Base-by-base conservation (phyloP, 2,329 filamentous ascomycete genomes). In the Colletotrichum liaoningense region DNA sequence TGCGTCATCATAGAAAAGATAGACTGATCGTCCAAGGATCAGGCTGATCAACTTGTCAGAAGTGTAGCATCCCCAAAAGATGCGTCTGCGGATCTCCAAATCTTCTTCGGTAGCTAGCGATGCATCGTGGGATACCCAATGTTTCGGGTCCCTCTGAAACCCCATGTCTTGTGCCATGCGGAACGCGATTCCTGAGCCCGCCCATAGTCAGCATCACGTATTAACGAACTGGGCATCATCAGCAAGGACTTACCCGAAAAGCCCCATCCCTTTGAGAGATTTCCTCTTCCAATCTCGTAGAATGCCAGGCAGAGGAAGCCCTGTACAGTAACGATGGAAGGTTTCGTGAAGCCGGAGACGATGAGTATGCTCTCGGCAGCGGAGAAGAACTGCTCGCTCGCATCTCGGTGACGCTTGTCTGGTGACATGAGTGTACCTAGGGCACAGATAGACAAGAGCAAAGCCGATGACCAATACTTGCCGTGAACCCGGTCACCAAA, bases 11-110 rank as follows among this genome's bases (percentile, higher is more conserved):
- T 73, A 68, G 7, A 63, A 62, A 7, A 76, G 71, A 22, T 76
- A 72, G 5, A 77, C 73, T 3, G 76, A 73, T 19, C 72, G 72
- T 0, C 75, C 77, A 5, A 78, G 65, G 1, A 75, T 66, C 9
- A 75, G 65, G 22, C 75, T 78, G 4, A 77, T 76, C 19, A 78
- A 35, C 35, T 80, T 80, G 38, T 80, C 78, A 0, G 77, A 79
- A 16, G 75, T 73, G 67, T 79, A 79, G 49, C 77, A 79, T n/a
- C 79, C 78, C 79, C 79, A 80, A 55, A 78, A 80, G 19, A 80
- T 80, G 1, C 78, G 77, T 12, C 78, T 58, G 2, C 79, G 75
- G 5, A 80, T 76, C 30, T 79, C 79, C 11, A 78, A 19, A 30
- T 80, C 77, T 38, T 79, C 78, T 0, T 69, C 57, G 0, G 77